These are phyloP conservation scores for Coelastrella sp. DNA, from an alignment of 139 green algal species.

Conservation along the genomic window DNA sequence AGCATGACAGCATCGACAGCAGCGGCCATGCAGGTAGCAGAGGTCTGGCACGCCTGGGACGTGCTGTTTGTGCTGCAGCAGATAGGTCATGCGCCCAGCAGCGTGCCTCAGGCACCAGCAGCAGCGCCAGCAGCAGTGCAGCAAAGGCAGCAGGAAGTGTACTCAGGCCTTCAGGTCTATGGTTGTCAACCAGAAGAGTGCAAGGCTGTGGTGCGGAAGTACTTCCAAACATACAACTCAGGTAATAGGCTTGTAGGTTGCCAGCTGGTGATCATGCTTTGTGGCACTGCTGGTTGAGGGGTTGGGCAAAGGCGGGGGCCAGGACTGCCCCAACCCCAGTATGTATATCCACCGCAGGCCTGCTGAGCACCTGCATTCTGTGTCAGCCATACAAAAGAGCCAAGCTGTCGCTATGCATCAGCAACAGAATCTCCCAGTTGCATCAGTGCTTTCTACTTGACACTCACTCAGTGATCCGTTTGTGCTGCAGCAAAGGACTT, in stretches of 20 bases:
- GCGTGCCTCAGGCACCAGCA: conserved; percentile 3
- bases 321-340: too few relatives aligned
- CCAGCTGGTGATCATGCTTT: too few relatives aligned
- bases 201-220: conserved; percentile 35
- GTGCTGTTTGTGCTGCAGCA: conserved; percentile 29
- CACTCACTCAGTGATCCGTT: too few relatives aligned
- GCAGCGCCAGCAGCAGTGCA: not conserved
- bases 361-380: not conserved
- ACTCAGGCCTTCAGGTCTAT: not conserved
- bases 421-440: too few relatives aligned
- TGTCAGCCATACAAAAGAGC: too few relatives aligned
- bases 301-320: not conserved
- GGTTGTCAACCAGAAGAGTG: not conserved
- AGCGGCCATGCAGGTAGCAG: not conserved
- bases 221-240: conserved; percentile 33
- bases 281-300: not conserved
- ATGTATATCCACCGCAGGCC: too few relatives aligned
- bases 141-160: too few relatives aligned
- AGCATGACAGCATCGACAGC: not conserved
- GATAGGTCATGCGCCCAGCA: not conserved
- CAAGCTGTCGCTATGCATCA: too few relatives aligned
- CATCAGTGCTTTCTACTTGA: too few relatives aligned
- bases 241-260: not conserved
- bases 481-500: too few relatives aligned
- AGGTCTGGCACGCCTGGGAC: conserved; percentile 35